These are phyloP conservation scores for Barnettozyma vustinii DNA, from an alignment of 805 yeast species.

Conservation along the genomic window DNA sequence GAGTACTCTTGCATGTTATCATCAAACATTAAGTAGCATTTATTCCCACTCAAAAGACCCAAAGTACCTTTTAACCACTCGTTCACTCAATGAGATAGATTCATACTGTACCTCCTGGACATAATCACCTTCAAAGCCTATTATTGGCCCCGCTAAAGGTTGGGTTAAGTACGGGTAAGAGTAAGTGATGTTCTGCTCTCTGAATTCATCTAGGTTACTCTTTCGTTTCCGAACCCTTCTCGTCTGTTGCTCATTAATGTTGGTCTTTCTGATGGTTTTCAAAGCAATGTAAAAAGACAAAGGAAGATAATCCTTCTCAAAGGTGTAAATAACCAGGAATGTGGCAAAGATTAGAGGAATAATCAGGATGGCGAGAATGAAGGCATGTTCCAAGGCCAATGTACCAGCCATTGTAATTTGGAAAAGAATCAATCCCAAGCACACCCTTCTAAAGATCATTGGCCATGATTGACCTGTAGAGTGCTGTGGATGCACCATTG, in stretches of 20 bases:
- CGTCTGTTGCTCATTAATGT: background rate
- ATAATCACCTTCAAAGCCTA: constrained; percentile 36
- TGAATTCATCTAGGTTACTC: constrained; percentile 24
- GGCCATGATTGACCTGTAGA: constrained; percentile 98
- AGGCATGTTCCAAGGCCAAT: constrained; percentile 69
- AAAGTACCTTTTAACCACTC: constrained; percentile 18
- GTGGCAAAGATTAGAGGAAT: constrained; percentile 75
- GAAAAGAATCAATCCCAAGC: constrained; percentile 74
- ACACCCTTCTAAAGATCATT: constrained; percentile 73
- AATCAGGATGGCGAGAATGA: constrained; percentile 62
- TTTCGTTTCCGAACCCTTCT: constrained; percentile 15
- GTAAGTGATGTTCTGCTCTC: constrained; percentile 45
- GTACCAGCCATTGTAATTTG: constrained; percentile 95
- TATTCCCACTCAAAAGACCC: constrained; percentile 25
- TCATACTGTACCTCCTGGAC: constrained; percentile 22
- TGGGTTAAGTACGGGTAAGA: constrained; percentile 70
- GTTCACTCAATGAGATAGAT: constrained; percentile 17
- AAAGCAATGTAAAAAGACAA: constrained; percentile 82
- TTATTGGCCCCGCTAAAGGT: constrained; percentile 79
- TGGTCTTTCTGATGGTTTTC: constrained; percentile 47
- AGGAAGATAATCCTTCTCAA: constrained; percentile 78
- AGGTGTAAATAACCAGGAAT: constrained; percentile 64
- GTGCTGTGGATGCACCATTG: constrained; percentile 93
- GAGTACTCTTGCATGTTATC: background rate
- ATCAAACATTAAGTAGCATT: background rate